Evolutionary conservation across 1,284 basidiomycete species (phyloP), one percentile per base, ranked within the genome.

Genomic region (Puccinia novopanici): DNA sequence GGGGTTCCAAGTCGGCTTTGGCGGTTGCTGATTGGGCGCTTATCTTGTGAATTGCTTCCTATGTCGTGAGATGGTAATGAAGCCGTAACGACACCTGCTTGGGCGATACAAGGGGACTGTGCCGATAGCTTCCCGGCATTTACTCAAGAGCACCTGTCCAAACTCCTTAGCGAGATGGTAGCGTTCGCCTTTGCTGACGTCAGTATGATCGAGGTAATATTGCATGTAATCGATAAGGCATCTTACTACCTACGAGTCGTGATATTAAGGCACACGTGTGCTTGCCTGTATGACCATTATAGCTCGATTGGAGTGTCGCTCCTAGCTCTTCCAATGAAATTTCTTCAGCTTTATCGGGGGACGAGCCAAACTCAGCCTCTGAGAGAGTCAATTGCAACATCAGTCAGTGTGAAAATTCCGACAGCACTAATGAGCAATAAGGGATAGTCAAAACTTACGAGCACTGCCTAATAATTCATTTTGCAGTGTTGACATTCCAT

Each of bases 271-370:
- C 91, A 81, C 90, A 92, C n/a, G 93, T 93, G 87, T 98, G 94
- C 87, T 99, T 99, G 84, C 96, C 96, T 45, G 97, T 90, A n/a
- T 89, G 86, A 27, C 95, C 95, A 72, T 89, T 88, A 88, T 94
- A 94, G 37, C 94, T 94, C 75, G 91, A 89, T 40, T 90, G 89
- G 55, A 99, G 88, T 10, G 93, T 91, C 55, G 94, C 90, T 55
- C 95, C 97, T 34, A 99, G 91, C 86, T 99, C 96, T 84, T 96
- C 94, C 75, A 98, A 89, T 79, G 96, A 92, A 68, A 99, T 89
- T 85, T 99, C 96, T 86, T 99, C 96, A 27, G 93, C 95, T 88
- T 98, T 98, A 88, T 99, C 97, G 0, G 96, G 96, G 0, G 94
- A 93, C 22, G 93, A 93, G 5, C 84, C 83, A 81, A 87, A 87